Evolutionary conservation across 2,329 filamentous ascomycete species (phyloP).

Genomic region (Xylaria sp.): DNA sequence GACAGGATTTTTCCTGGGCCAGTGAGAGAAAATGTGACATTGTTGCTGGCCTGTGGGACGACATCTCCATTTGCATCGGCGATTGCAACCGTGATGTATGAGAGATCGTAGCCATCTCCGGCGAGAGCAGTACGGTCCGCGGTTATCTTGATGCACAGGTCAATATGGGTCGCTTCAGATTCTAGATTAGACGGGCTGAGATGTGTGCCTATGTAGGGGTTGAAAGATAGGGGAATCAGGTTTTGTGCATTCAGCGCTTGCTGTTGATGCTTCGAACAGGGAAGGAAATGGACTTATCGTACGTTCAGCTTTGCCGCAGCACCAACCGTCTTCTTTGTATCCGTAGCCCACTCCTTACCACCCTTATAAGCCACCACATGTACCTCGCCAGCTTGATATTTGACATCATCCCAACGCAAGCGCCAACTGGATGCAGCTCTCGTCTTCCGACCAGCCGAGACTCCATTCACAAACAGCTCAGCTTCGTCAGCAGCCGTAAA

Average conservation of each 20-base stretch:
- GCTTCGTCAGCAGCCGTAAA: slow-evolving; percentile 64
- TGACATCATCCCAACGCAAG: slow-evolving; percentile 64
- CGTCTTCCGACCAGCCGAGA: slow-evolving; percentile 56
- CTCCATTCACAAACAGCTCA: slow-evolving; percentile 65
- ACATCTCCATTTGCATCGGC: slow-evolving; percentile 57
- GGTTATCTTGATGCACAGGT: slow-evolving; percentile 39
- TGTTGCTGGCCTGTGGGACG: slow-evolving; percentile 57
- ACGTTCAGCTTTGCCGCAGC: slow-evolving; percentile 51
- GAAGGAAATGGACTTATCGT: background rate
- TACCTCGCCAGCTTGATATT: slow-evolving; percentile 61
- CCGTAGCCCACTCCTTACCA: slow-evolving; percentile 59
- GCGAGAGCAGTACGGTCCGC: slow-evolving; percentile 55
- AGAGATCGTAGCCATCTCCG: slow-evolving; percentile 58
- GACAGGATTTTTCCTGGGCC: slow-evolving; percentile 59
- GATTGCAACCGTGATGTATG: slow-evolving; percentile 59
- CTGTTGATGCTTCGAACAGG: background rate
- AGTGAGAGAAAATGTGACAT: slow-evolving; percentile 57
- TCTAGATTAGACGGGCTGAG: background rate
- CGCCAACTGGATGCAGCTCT: slow-evolving; percentile 56
- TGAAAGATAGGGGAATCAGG: too few relatives aligned
- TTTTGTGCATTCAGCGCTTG: background rate
- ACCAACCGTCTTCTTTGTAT: slow-evolving; percentile 56
- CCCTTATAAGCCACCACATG: slow-evolving; percentile 61
- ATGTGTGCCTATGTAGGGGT: background rate
- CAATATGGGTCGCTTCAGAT: background rate